Evolutionary conservation across 23 red algal genomes (phyloP).

Genomic region (Cyanidium caldarium): DNA sequence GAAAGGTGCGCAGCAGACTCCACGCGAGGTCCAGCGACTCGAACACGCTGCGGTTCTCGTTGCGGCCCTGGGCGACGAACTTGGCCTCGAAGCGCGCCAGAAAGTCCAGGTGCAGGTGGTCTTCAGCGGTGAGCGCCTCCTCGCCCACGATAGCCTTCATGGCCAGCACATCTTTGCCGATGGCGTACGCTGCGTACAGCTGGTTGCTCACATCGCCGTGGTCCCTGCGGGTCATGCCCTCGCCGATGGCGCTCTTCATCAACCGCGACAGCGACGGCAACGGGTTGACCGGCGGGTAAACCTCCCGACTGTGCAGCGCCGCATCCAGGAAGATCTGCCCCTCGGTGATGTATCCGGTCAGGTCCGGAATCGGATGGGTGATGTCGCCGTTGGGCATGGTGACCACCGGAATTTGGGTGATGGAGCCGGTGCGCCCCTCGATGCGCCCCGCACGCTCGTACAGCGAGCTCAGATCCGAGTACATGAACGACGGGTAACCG

Average conservation of each 20-base stretch:
- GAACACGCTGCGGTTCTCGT: conserved; percentile 64
- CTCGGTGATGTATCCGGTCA: conserved; percentile 98
- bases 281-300: conserved; percentile 94
- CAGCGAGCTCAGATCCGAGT: conserved; percentile 89
- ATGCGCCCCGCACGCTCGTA: conserved; percentile 86
- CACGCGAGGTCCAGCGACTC: conserved; percentile 75
- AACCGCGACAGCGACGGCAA: conserved; percentile 93
- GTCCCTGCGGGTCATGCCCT: conserved; percentile 92
- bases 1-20: conserved; percentile 79
- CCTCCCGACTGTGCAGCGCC: conserved; percentile 85
- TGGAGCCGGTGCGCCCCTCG: conserved; percentile 59
- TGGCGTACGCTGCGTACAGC: conserved; percentile 89
- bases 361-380: conserved; percentile 92
- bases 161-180: conserved; percentile 95
- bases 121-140: conserved; percentile 77
- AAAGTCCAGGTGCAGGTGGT: conserved; percentile 86
- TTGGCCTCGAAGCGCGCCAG: conserved; percentile 85
- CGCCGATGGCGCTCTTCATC: conserved; percentile 98
- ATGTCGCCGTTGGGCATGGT: conserved; percentile 99
- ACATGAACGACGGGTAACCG: conserved; percentile 98
- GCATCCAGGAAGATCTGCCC: conserved; percentile 94
- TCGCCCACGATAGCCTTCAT: conserved; percentile 95
- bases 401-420: conserved; percentile 83
- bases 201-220: conserved; percentile 90
- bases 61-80: conserved; percentile 73